These are phyloP conservation scores for Entomortierella lignicola DNA, from an alignment of 192 early-diverging fungal genomes.

Conservation along the genomic window DNA sequence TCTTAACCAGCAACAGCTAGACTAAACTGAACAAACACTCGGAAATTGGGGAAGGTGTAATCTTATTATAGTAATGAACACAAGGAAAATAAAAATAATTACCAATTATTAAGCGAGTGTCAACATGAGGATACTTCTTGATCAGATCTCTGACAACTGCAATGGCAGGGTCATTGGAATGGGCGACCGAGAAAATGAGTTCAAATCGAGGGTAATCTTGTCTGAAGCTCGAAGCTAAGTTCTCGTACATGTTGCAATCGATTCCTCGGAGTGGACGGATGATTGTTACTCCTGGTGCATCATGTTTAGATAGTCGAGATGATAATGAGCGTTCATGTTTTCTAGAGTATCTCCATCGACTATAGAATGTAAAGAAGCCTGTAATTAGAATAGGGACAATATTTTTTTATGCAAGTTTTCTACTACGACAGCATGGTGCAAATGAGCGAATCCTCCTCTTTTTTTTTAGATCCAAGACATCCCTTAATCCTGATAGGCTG, in stretches of 20 bases:
- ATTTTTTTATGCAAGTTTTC: no score
- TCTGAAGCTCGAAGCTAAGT: slow-evolving; percentile 85
- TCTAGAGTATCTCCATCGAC: slow-evolving; percentile 45
- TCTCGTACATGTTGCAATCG: slow-evolving; percentile 83
- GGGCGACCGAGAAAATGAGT: slow-evolving; percentile 90
- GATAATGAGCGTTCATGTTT: slow-evolving; percentile 46
- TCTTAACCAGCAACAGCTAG: no score
- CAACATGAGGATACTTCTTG: slow-evolving; percentile 74
- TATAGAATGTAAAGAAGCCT: slow-evolving; percentile 2
- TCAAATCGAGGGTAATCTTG: slow-evolving; percentile 91
- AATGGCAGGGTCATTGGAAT: slow-evolving; percentile 82
- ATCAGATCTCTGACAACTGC: slow-evolving; percentile 79
- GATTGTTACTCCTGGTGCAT: slow-evolving; percentile 88
- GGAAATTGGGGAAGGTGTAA: no score
- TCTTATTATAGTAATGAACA: no score
- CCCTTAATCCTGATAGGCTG: no score
- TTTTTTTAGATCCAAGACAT: no score
- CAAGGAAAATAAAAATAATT: not conserved
- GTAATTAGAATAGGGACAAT: no score
- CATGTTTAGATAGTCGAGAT: slow-evolving; percentile 44
- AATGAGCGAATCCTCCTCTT: no score
- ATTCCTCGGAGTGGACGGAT: slow-evolving; percentile 94
- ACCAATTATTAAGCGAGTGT: slow-evolving; percentile 84
- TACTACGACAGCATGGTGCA: no score
- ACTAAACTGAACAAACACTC: no score